Percentiles rank a stretch among this genome's conserved stretches.
Conservation (phyloP, 2,329 filamentous ascomycete genomes). For the Nemania sp. region DNA sequence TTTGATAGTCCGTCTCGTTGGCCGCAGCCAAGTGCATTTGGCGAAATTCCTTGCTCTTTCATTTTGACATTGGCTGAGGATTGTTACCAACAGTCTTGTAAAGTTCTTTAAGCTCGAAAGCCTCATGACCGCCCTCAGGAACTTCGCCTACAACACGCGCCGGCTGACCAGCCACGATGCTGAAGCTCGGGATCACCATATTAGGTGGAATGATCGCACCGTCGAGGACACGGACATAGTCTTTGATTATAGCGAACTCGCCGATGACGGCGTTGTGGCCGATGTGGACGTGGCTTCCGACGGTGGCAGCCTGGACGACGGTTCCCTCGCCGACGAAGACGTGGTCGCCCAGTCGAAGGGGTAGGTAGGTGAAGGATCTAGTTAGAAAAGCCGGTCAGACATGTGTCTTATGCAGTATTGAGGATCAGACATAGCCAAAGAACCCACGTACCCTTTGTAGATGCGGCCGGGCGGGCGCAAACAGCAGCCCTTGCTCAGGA, state of each 20-base stretch:
- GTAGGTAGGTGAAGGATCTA: conserved; percentile 75
- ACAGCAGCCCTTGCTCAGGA: conserved; percentile 77
- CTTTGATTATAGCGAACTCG: conserved; percentile 89
- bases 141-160: conserved; percentile 81
- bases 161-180: conserved; percentile 82
- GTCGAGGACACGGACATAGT: conserved; percentile 86
- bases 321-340: conserved; percentile 80
- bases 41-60: conserved; percentile 24
- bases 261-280: conserved; percentile 77
- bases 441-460: conserved; percentile 65
- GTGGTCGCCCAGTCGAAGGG: conserved; percentile 90
- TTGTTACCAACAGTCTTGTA: conserved; percentile 68
- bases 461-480: conserved; percentile 82
- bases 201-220: conserved; percentile 80
- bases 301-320: conserved; percentile 79
- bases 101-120: conserved; percentile 65
- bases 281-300: conserved; percentile 86
- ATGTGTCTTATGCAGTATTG: not conserved
- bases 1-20: not conserved
- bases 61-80: conserved; percentile 43
- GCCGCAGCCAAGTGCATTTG: not conserved
- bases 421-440: conserved; percentile 17
- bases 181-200: conserved; percentile 92
- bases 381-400: not conserved
- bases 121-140: conserved; percentile 68